These are phyloP conservation scores for Fagus sylvatica DNA, from an alignment of 306 rosid genomes.

Conservation along the genomic window DNA sequence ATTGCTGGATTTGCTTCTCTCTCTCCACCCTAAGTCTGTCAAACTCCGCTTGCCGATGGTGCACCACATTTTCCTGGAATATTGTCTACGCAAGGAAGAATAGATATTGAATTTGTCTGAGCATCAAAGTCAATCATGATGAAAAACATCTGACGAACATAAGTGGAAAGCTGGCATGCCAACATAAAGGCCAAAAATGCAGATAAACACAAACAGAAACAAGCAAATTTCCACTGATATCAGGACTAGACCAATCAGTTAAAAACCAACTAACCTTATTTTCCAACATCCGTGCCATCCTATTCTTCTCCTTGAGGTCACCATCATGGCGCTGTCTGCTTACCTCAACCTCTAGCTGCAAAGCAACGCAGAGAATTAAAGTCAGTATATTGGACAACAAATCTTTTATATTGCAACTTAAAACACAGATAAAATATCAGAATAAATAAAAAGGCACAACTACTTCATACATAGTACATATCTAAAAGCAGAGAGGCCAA, in stretches of 20 bases:
- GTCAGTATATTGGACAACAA: slow-evolving; percentile 1
- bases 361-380: slow-evolving; percentile 12
- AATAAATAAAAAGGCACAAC: background rate
- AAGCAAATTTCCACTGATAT: background rate
- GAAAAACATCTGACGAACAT: background rate
- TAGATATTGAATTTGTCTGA: background rate
- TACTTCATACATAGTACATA: background rate
- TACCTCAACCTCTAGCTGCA: slow-evolving; percentile 79
- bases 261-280: slow-evolving; percentile 53
- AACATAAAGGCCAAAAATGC: background rate
- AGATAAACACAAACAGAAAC: background rate
- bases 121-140: background rate
- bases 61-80: slow-evolving; percentile 64
- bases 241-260: background rate
- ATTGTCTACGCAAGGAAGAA: slow-evolving; percentile 38
- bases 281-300: slow-evolving; percentile 64
- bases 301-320: slow-evolving; percentile 81
- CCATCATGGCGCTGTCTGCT: slow-evolving; percentile 90
- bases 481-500: background rate
- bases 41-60: slow-evolving; percentile 65
- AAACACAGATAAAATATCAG: background rate
- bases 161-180: background rate
- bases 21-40: slow-evolving; percentile 63
- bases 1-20: slow-evolving; percentile 63
- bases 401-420: background rate